Percentiles rank a stretch among this genome's conserved stretches.
Evolutionary conservation across 306 rosid genomes (phyloP).

Genomic region (Cicer chorassanicum): DNA sequence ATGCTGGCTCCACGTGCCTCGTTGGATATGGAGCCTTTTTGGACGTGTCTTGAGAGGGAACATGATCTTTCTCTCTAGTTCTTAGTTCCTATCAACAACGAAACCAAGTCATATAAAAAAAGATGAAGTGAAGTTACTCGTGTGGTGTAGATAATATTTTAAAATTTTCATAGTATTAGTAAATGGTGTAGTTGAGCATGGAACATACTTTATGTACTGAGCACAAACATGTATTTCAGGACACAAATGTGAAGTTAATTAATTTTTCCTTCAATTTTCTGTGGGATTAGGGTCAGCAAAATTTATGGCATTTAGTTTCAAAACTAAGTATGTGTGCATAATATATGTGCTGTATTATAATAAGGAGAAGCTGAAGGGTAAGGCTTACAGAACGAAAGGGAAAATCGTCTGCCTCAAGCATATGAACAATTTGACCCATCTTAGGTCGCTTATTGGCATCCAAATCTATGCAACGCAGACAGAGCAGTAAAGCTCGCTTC

Average conservation of each 20-base stretch:
- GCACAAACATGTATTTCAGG: constrained; percentile 16
- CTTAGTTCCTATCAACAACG: constrained; percentile 62
- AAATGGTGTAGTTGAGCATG: constrained; percentile 11
- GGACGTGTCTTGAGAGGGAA: constrained; percentile 44
- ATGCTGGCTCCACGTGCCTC: constrained; percentile 51
- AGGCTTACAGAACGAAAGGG: constrained; percentile 81
- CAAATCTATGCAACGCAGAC: constrained; percentile 92
- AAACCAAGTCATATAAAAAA: constrained; percentile 25
- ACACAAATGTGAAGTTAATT: not conserved
- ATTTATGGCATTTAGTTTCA: constrained; percentile 21
- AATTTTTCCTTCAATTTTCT: not conserved
- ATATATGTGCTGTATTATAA: not conserved
- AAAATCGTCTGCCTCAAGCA: constrained; percentile 97
- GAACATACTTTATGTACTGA: not conserved
- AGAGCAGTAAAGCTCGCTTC: constrained; percentile 86
- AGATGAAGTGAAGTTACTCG: not conserved
- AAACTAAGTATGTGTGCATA: constrained; percentile 14
- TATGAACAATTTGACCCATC: constrained; percentile 97
- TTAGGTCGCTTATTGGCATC: constrained; percentile 91
- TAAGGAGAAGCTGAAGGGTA: not conserved
- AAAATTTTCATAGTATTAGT: not conserved
- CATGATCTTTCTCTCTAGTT: constrained; percentile 58
- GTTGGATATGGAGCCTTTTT: constrained; percentile 50
- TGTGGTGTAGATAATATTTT: constrained; percentile 12
- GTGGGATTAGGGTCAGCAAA: constrained; percentile 4